phyloP scores from a whole-genome alignment of 2,329 filamentous ascomycete species.

The Alternaria ethzedia region DNA sequence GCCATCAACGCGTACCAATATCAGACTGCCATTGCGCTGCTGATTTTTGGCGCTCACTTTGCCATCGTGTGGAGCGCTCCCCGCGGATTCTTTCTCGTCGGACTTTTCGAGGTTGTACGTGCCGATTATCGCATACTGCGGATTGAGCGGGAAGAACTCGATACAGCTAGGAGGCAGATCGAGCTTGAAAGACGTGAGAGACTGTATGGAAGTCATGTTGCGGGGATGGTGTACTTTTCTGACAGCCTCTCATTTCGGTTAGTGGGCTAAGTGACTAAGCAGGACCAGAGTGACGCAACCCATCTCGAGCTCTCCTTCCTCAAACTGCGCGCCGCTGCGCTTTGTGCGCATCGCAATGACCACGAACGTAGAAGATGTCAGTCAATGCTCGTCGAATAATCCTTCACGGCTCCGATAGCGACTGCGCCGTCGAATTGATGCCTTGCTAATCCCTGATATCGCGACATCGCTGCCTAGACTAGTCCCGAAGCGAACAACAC shows the following conservation, averaged over 20 bases:
- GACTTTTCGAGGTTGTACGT: conserved; percentile 77
- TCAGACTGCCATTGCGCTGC: conserved; percentile 73
- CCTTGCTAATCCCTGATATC: conserved; percentile 34
- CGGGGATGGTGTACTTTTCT: conserved; percentile 7
- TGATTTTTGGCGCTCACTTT: conserved; percentile 55
- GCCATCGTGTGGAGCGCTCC: conserved; percentile 25
- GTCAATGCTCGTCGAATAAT: neutral
- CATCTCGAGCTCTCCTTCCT: neutral
- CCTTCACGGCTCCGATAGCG: neutral
- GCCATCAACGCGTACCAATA: conserved; percentile 66
- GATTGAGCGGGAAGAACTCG: conserved; percentile 70
- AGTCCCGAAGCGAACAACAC: conserved; percentile 24
- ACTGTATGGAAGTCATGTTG: conserved; percentile 46
- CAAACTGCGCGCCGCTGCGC: no score
- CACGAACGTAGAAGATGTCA: neutral
- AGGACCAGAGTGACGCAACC: neutral
- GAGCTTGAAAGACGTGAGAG: conserved; percentile 60
- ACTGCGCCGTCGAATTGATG: conserved; percentile 29
- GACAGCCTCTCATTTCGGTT: conserved; percentile 18
- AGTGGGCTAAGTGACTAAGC: conserved; percentile 27
- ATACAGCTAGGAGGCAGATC: conserved; percentile 78
- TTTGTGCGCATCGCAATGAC: neutral
- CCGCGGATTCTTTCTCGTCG: conserved; percentile 34
- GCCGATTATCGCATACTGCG: conserved; percentile 76
- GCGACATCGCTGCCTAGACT: conserved; percentile 43